These are phyloP conservation scores for Arthrinium phaeospermum DNA, from an alignment of 2,329 filamentous ascomycete genomes.

Conservation along the genomic window DNA sequence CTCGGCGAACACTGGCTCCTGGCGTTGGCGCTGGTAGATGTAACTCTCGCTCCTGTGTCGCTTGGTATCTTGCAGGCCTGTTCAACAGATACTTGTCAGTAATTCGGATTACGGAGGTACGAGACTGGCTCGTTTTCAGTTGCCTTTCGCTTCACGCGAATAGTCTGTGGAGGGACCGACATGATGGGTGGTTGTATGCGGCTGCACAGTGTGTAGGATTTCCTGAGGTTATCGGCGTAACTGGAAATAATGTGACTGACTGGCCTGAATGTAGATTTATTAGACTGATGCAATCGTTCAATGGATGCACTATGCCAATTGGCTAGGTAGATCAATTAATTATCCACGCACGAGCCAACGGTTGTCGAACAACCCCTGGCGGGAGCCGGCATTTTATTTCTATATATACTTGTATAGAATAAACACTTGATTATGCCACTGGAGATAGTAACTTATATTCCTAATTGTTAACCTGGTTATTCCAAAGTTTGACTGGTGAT, in stretches of 20 bases:
- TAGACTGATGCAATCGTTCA: not conserved
- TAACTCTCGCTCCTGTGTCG: constrained; percentile 58
- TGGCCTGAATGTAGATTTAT: not conserved
- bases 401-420: not conserved
- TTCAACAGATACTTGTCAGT: not conserved
- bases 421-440: not conserved
- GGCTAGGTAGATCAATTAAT: not conserved
- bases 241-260: not conserved
- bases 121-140: constrained; percentile 57
- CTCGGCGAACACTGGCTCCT: constrained; percentile 36
- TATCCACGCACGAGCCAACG: constrained; percentile 4
- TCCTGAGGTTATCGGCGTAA: not conserved
- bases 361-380: not conserved
- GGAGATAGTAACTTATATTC: too few relatives aligned
- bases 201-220: not conserved
- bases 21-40: constrained; percentile 60
- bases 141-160: constrained; percentile 67
- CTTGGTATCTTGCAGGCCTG: constrained; percentile 61
- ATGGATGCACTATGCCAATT: not conserved
- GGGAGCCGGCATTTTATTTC: not conserved
- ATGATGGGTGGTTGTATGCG: constrained; percentile 42
- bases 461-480: too few relatives aligned
- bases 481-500: too few relatives aligned
- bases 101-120: constrained; percentile 52
- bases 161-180: constrained; percentile 63